phyloP scores from a whole-genome alignment of 2,329 filamentous ascomycete genomes.

The Fusarium sp. region DNA sequence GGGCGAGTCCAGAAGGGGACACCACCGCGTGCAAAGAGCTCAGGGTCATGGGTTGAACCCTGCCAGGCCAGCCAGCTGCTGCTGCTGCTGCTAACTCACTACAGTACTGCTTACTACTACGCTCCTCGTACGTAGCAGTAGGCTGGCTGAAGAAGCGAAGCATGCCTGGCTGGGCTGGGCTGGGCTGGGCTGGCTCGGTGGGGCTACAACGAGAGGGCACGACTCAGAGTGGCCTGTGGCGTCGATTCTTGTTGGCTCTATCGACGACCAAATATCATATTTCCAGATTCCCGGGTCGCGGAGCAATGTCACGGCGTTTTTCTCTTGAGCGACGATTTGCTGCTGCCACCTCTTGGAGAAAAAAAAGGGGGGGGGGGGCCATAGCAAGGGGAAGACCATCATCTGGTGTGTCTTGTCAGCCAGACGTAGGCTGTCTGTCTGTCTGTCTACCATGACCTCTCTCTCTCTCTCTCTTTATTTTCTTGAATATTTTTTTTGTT shows the following conservation, averaged over 20 bases:
- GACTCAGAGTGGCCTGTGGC: constrained; percentile 18
- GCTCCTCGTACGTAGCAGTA: not conserved
- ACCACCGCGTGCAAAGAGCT: not conserved
- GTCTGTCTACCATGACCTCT: not conserved
- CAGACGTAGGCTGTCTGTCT: not conserved
- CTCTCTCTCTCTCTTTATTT: not conserved
- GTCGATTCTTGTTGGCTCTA: constrained; percentile 23
- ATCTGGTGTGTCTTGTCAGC: not conserved
- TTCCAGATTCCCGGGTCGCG: constrained; percentile 29
- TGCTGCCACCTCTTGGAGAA: constrained; percentile 27
- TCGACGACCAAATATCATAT: constrained; percentile 10
- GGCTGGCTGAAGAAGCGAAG: not conserved
- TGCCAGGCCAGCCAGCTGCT: not conserved
- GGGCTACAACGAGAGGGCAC: constrained; percentile 9
- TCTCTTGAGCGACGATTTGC: constrained; percentile 15
- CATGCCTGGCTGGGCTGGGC: not conserved
- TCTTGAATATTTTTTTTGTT: not conserved
- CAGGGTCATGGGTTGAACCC: constrained; percentile 9
- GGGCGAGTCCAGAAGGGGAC: constrained; percentile 6
- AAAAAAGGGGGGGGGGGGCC: not conserved
- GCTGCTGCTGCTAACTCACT: not conserved
- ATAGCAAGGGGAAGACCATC: not conserved
- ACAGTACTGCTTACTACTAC: not conserved
- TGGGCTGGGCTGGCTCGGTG: not conserved
- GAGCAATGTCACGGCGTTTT: constrained; percentile 18